Evolutionary conservation across 768 basidiomycete species (phyloP).

Genomic region (Serendipita indica): DNA sequence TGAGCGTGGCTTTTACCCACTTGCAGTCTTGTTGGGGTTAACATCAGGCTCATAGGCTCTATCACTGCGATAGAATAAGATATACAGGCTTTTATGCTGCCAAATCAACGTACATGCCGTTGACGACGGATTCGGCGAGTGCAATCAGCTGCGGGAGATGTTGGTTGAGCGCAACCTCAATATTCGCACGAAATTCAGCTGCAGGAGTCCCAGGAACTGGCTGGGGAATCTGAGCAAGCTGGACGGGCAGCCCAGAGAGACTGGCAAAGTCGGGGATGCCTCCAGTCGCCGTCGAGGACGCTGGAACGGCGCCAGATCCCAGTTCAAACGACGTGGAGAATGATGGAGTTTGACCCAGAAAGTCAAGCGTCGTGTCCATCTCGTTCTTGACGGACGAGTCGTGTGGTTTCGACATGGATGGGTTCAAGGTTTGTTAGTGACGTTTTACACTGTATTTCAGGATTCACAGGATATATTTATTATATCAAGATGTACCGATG

Average conservation of each 20-base stretch:
- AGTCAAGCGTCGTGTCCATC: too few relatives aligned
- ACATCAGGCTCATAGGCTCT: conserved; percentile 6
- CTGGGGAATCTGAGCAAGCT: not conserved
- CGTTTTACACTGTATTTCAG: too few relatives aligned
- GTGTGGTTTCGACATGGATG: too few relatives aligned
- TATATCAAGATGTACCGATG: too few relatives aligned
- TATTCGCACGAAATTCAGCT: not conserved
- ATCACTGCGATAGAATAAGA: not conserved
- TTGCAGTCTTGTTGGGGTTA: conserved; percentile 7
- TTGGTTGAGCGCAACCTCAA: not conserved
- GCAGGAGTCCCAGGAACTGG: not conserved
- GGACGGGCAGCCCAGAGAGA: not conserved
- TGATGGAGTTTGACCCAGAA: not conserved
- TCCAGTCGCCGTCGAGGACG: not conserved
- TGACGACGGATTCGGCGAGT: not conserved
- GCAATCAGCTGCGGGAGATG: not conserved
- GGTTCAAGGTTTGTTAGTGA: too few relatives aligned
- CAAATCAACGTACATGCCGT: not conserved
- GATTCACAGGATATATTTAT: too few relatives aligned
- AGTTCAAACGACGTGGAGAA: not conserved
- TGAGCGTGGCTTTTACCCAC: not conserved
- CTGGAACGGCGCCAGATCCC: not conserved
- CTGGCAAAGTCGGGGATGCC: too few relatives aligned
- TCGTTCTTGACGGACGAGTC: too few relatives aligned
- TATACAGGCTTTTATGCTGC: not conserved